Evolutionary conservation across 2,329 filamentous ascomycete species (phyloP).

Genomic region (Trichoderma citrinoviride): DNA sequence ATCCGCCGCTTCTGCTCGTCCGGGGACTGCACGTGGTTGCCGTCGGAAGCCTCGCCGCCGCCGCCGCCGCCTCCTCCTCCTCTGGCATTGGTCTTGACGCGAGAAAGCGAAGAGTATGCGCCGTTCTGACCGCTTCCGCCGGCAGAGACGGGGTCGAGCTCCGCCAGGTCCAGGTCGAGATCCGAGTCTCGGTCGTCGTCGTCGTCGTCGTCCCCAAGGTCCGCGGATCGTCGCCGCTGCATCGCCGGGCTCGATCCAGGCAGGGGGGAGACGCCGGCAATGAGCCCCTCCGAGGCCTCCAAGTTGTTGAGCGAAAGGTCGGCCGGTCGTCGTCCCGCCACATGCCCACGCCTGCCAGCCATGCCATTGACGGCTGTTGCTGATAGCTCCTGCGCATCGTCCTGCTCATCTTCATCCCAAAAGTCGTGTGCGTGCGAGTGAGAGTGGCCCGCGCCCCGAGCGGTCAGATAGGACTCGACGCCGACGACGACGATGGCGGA

Average conservation of each 20-base stretch:
- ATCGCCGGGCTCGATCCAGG: slow-evolving; percentile 51
- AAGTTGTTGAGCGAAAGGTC: slow-evolving; percentile 52
- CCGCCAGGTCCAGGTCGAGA: slow-evolving; percentile 59
- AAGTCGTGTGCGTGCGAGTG: slow-evolving; percentile 52
- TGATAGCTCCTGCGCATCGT: slow-evolving; percentile 31
- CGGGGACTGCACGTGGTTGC: slow-evolving; percentile 37
- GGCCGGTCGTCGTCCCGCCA: slow-evolving; percentile 42
- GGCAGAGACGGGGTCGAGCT: slow-evolving; percentile 49
- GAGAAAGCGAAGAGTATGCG: slow-evolving; percentile 33
- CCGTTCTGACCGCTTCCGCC: slow-evolving; percentile 29
- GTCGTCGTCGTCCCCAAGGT: slow-evolving; percentile 38
- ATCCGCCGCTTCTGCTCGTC: slow-evolving; percentile 65
- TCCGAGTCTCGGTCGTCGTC: slow-evolving; percentile 52
- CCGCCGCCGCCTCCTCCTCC: not conserved
- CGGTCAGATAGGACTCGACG: slow-evolving; percentile 86
- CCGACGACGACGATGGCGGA: slow-evolving; percentile 79
- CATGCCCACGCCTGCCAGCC: slow-evolving; percentile 39
- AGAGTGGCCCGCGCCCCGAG: slow-evolving; percentile 60
- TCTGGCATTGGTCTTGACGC: slow-evolving; percentile 23
- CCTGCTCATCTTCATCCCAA: slow-evolving; percentile 54
- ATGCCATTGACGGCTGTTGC: slow-evolving; percentile 33
- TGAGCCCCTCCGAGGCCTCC: slow-evolving; percentile 53
- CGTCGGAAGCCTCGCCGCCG: slow-evolving; percentile 24
- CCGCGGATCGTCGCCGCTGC: slow-evolving; percentile 31
- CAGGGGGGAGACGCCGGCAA: slow-evolving; percentile 57